These are phyloP conservation scores for Cicer chorassanicum DNA, from an alignment of 306 rosid genomes.

Conservation along the genomic window DNA sequence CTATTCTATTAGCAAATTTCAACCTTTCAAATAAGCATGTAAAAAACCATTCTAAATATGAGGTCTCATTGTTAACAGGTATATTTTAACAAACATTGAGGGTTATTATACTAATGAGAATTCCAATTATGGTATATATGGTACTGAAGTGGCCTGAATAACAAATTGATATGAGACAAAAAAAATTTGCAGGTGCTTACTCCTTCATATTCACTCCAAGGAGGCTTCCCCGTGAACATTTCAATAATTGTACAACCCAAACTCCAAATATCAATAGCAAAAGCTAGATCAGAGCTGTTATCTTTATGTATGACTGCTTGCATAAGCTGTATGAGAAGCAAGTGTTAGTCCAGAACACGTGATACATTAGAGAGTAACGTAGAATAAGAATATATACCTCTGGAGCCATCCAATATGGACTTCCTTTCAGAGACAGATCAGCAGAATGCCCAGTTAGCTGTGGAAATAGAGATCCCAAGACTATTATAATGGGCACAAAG, in stretches of 20 bases:
- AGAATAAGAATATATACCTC: conserved; percentile 67
- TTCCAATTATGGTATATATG: neutral
- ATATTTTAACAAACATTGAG: neutral
- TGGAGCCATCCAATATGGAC: conserved; percentile 99
- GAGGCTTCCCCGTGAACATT: conserved; percentile 95
- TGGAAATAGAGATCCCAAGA: conserved; percentile 42
- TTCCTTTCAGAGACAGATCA: conserved; percentile 90
- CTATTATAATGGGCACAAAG: conserved; percentile 18
- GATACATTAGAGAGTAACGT: conserved; percentile 14
- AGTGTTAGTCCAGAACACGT: conserved; percentile 35
- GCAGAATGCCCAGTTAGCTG: conserved; percentile 86
- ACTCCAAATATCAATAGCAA: conserved; percentile 96
- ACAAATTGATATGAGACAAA: conserved; percentile 1
- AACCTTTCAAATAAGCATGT: neutral
- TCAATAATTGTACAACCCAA: conserved; percentile 96
- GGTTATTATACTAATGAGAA: neutral
- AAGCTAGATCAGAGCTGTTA: conserved; percentile 79
- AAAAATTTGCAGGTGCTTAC: conserved; percentile 53
- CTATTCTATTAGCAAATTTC: conserved; percentile 15
- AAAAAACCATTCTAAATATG: conserved; percentile 26
- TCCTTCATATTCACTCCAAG: conserved; percentile 97
- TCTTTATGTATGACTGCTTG: conserved; percentile 81
- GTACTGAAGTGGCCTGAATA: conserved; percentile 8
- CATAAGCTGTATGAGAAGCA: conserved; percentile 67
- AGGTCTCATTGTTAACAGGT: conserved; percentile 8